Evolutionary conservation across 352 stramenopile species (phyloP).

Genomic region (Peronosclerospora sorghi): DNA sequence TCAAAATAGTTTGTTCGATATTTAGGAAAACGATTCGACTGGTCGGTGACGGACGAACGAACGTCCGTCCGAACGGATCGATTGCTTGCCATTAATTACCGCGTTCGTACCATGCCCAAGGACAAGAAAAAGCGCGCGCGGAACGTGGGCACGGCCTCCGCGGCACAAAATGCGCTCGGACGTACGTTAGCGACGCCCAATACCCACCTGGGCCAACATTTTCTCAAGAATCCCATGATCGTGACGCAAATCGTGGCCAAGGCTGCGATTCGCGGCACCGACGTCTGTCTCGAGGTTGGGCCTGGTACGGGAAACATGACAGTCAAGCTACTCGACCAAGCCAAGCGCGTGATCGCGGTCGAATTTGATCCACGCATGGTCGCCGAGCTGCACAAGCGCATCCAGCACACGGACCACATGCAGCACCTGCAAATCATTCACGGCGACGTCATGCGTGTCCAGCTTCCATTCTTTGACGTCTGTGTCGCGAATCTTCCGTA

Average conservation of each 20-base stretch:
- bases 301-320: slow-evolving; percentile 99
- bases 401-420: slow-evolving; percentile 92
- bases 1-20: neutral
- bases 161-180: slow-evolving; percentile 68
- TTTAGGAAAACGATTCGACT: no score
- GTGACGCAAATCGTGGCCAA: slow-evolving; percentile 96
- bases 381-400: slow-evolving; percentile 96
- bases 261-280: slow-evolving; percentile 90
- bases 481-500: slow-evolving; percentile 99
- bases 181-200: slow-evolving; percentile 93
- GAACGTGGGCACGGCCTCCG: slow-evolving; percentile 49
- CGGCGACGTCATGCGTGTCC: slow-evolving; percentile 97
- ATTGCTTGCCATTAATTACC: neutral
- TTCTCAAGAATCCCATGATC: slow-evolving; percentile 98
- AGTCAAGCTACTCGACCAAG: slow-evolving; percentile 93
- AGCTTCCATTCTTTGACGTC: slow-evolving; percentile 99
- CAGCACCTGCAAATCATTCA: slow-evolving; percentile 97
- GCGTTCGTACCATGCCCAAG: slow-evolving; percentile 83
- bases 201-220: slow-evolving; percentile 97
- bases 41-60: no score
- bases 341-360: slow-evolving; percentile 96
- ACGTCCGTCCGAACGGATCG: neutral
- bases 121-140: slow-evolving; percentile 85
- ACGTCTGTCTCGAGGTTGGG: slow-evolving; percentile 95
- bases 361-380: slow-evolving; percentile 99